phyloP scores from a whole-genome alignment of 163 green algal species.

The Volvox carteri region DNA sequence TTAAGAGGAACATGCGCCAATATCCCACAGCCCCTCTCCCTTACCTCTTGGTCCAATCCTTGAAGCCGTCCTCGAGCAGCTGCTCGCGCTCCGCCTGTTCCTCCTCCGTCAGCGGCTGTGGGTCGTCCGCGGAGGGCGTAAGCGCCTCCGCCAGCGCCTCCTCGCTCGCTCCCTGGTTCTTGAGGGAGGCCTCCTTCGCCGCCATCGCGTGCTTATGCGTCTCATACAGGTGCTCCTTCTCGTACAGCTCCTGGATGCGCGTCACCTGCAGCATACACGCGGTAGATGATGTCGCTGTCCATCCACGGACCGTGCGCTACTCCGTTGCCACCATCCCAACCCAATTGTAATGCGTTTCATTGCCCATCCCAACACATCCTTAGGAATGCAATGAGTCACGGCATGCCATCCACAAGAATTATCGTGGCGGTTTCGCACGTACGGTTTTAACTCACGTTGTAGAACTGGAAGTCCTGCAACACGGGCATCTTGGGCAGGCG shows the following conservation, averaged over 20 bases:
- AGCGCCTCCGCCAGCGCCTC: conserved; percentile 78
- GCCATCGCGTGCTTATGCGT: conserved; percentile 76
- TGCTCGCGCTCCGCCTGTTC: conserved; percentile 81
- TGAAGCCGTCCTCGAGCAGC: conserved; percentile 89
- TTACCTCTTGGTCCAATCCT: conserved; percentile 86
- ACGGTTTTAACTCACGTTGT: conserved; percentile 85
- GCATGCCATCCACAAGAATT: too few species aligned
- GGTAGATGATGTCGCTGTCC: too few species aligned
- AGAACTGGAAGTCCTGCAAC: conserved; percentile 99
- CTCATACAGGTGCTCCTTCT: conserved; percentile 91
- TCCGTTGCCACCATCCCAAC: too few species aligned
- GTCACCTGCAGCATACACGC: conserved; percentile 20
- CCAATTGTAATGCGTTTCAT: too few species aligned
- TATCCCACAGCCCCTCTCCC: background rate
- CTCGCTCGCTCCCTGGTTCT: conserved; percentile 77
- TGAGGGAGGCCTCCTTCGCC: conserved; percentile 67
- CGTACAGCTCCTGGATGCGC: conserved; percentile 88
- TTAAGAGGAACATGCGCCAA: too few species aligned
- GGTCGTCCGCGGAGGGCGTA: conserved; percentile 79
- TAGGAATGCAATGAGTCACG: too few species aligned
- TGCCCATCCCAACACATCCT: too few species aligned
- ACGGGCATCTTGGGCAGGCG: conserved; percentile 91
- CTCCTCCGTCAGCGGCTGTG: conserved; percentile 90
- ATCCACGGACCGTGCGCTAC: too few species aligned
- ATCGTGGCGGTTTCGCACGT: too few species aligned